Percentiles rank a stretch among this genome's conserved stretches.
Conservation (phyloP, 2,329 filamentous ascomycete species). For the Ophiosphaerella herpotricha region DNA sequence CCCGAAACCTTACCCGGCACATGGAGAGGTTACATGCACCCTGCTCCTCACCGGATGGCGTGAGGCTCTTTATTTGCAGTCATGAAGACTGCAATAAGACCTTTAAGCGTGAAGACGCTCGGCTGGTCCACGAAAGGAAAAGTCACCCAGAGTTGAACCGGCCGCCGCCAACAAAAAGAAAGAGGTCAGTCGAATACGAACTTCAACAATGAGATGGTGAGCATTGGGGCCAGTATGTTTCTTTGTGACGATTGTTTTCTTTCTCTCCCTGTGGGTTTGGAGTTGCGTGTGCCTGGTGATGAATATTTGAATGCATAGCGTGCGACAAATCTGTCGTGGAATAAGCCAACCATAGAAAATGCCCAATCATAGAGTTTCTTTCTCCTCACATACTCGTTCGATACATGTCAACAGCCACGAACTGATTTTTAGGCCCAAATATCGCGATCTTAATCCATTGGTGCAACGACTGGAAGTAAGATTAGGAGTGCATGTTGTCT, state of each 20-base stretch:
- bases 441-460: too few species aligned
- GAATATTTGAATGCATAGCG: too few species aligned
- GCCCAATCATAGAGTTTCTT: too few species aligned
- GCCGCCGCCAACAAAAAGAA: conserved; percentile 6
- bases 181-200: conserved; percentile 2
- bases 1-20: conserved; percentile 5
- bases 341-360: too few species aligned
- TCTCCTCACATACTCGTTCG: too few species aligned
- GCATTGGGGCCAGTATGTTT: neutral
- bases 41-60: neutral
- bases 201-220: neutral
- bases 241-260: neutral
- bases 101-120: conserved; percentile 5
- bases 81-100: neutral
- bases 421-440: too few species aligned
- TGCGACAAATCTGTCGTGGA: too few species aligned
- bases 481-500: too few species aligned
- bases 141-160: conserved; percentile 8
- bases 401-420: too few species aligned
- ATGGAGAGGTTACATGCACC: conserved; percentile 3
- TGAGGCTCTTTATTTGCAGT: conserved; percentile 3
- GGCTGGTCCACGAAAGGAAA: conserved; percentile 3
- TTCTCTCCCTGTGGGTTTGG: neutral
- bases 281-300: too few species aligned
- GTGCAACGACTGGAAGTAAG: too few species aligned